Percentiles rank a stretch among this genome's conserved stretches.
phyloP scores from a whole-genome alignment of 768 basidiomycete species.

The Pholiota microspora region DNA sequence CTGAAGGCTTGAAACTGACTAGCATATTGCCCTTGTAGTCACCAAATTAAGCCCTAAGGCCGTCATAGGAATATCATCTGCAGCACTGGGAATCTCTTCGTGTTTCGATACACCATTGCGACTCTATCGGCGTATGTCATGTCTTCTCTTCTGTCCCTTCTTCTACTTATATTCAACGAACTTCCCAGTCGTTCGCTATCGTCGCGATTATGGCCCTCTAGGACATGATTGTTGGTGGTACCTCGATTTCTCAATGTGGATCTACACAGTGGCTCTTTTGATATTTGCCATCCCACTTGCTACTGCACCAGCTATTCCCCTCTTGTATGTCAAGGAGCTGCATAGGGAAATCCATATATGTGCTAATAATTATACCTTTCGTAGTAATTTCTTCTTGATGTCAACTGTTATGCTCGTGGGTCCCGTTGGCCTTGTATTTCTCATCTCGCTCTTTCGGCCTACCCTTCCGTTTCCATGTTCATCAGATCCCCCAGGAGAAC shows the following conservation, averaged over 20 bases:
- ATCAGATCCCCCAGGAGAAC: slow-evolving; percentile 24
- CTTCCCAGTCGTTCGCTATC: slow-evolving; percentile 20
- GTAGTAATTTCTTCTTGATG: slow-evolving; percentile 30
- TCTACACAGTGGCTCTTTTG: slow-evolving; percentile 25
- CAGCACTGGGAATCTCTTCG: slow-evolving; percentile 28
- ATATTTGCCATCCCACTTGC: slow-evolving; percentile 28
- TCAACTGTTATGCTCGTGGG: slow-evolving; percentile 30
- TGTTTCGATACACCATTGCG: slow-evolving; percentile 29
- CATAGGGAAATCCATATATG: background rate
- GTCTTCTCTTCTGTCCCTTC: background rate
- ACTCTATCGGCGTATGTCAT: slow-evolving; percentile 25
- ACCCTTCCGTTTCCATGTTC: slow-evolving; percentile 26
- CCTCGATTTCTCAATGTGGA: slow-evolving; percentile 33
- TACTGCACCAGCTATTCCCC: slow-evolving; percentile 24
- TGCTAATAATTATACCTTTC: background rate
- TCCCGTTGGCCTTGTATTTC: slow-evolving; percentile 25
- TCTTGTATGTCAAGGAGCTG: slow-evolving; percentile 17
- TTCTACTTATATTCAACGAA: background rate
- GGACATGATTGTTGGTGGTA: slow-evolving; percentile 29
- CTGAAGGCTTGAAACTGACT: too few relatives aligned
- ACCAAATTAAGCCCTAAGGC: slow-evolving; percentile 20
- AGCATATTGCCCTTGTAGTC: slow-evolving; percentile 10
- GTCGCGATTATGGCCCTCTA: slow-evolving; percentile 24
- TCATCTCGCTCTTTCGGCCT: slow-evolving; percentile 25
- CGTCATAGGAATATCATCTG: slow-evolving; percentile 29